These are phyloP conservation scores for Pulveroboletus sp. DNA, from an alignment of 768 basidiomycete species.

Conservation along the genomic window DNA sequence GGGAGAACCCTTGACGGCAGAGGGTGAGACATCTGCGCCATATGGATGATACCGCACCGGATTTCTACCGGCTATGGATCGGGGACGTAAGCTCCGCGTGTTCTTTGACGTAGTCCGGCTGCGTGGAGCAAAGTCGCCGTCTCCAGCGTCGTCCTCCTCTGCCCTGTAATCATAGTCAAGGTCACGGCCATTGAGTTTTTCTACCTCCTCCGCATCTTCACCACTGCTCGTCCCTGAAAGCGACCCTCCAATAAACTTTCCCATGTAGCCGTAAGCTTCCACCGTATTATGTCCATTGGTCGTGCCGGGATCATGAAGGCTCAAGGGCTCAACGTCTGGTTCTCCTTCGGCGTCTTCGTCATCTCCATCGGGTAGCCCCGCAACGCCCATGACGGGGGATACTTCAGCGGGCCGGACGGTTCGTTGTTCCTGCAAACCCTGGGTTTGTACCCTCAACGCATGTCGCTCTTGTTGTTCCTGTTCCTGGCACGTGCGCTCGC, in stretches of 20 bases:
- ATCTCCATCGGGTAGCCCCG: constrained; percentile 24
- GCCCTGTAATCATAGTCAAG: constrained; percentile 29
- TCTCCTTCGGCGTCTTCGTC: constrained; percentile 37
- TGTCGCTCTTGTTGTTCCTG: constrained; percentile 33
- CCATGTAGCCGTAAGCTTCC: constrained; percentile 21
- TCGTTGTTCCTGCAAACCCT: constrained; percentile 29
- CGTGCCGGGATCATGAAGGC: constrained; percentile 16
- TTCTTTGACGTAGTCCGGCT: constrained; percentile 34
- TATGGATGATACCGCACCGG: constrained; percentile 33
- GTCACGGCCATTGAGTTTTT: constrained; percentile 20
- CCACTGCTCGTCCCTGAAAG: constrained; percentile 21
- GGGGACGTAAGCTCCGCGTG: constrained; percentile 34
- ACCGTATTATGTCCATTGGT: constrained; percentile 28
- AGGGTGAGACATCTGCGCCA: constrained; percentile 22
- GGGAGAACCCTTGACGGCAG: constrained; percentile 29
- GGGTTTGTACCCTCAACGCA: constrained; percentile 29
- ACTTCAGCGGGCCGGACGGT: constrained; percentile 32
- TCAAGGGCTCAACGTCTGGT: constrained; percentile 27
- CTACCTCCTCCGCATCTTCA: constrained; percentile 25
- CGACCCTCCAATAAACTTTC: constrained; percentile 16
- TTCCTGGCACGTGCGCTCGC: constrained; percentile 37
- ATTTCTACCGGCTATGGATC: constrained; percentile 30
- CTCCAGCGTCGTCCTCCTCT: constrained; percentile 27
- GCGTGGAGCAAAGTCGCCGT: constrained; percentile 33
- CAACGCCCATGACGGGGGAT: constrained; percentile 29